These are phyloP conservation scores for Phaeosphaeriaceae sp. DNA, from an alignment of 2,329 filamentous ascomycete species.

Conservation along the genomic window DNA sequence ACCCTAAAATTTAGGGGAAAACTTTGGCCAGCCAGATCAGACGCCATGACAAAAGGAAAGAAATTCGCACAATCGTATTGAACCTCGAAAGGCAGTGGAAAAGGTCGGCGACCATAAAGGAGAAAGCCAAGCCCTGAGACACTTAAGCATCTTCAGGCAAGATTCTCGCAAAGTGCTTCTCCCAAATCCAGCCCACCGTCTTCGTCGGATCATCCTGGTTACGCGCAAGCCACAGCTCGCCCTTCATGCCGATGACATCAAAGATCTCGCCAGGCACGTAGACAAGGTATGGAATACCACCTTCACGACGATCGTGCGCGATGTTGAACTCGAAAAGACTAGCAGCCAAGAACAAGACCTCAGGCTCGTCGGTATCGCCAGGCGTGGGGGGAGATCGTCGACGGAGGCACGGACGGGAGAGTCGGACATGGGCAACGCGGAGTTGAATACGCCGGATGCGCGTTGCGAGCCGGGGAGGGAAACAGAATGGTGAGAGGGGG, in stretches of 20 bases:
- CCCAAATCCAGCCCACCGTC: conserved; percentile 97
- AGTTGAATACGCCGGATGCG: conserved; percentile 82
- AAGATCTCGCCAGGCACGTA: conserved; percentile 87
- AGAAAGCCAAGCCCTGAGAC: background rate
- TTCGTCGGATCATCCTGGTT: conserved; percentile 89
- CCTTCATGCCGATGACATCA: conserved; percentile 87
- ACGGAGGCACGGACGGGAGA: conserved; percentile 34
- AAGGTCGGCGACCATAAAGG: no score
- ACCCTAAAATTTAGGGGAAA: background rate
- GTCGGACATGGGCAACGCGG: conserved; percentile 82
- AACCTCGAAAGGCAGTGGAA: no score
- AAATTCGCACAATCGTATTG: background rate
- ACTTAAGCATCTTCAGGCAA: conserved; percentile 43
- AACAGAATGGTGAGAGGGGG: conserved; percentile 24
- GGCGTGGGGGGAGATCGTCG: conserved; percentile 38
- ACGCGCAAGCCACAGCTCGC: conserved; percentile 95
- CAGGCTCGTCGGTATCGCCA: conserved; percentile 64
- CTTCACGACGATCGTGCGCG: conserved; percentile 87
- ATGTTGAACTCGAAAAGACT: conserved; percentile 98
- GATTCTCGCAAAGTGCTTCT: conserved; percentile 79
- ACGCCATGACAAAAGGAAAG: conserved; percentile 7
- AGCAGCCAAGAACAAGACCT: conserved; percentile 87
- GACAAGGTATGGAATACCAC: conserved; percentile 92
- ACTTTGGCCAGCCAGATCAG: background rate
- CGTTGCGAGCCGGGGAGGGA: conserved; percentile 51